Conservation (phyloP, 2,329 filamentous ascomycete species). For the Claviceps sp. region DNA sequence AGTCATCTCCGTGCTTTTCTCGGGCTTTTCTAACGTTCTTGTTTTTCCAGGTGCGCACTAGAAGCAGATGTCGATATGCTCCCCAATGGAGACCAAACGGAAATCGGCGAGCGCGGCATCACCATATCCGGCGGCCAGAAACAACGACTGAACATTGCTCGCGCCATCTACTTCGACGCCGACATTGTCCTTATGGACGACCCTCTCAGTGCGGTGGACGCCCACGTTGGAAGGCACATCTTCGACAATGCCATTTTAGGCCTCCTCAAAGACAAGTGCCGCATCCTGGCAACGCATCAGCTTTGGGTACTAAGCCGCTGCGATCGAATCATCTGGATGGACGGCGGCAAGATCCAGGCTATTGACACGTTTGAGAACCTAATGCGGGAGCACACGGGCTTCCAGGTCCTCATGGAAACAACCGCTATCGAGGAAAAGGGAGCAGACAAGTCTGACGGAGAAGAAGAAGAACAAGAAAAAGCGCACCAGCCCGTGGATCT, state of each 20-base stretch:
- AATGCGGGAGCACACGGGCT: conserved; percentile 64
- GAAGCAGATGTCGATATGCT: conserved; percentile 82
- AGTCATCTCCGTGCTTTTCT: not conserved
- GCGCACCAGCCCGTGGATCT: conserved; percentile 26
- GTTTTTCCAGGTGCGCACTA: conserved; percentile 52
- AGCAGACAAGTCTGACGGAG: conserved; percentile 31
- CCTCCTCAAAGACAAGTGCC: conserved; percentile 74
- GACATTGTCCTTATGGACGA: conserved; percentile 59
- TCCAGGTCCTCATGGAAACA: conserved; percentile 74
- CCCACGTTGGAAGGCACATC: conserved; percentile 59
- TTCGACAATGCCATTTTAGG: conserved; percentile 93
- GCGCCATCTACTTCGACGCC: conserved; percentile 59
- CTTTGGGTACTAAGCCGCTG: conserved; percentile 84
- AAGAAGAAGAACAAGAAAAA: conserved; percentile 23
- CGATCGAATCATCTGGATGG: conserved; percentile 88
- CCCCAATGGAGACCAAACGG: conserved; percentile 76
- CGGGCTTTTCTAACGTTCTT: not conserved
- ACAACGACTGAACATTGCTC: conserved; percentile 85
- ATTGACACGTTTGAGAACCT: conserved; percentile 83
- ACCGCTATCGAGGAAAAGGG: conserved; percentile 55
- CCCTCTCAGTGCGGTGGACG: conserved; percentile 55
- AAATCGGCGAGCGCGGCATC: conserved; percentile 91
- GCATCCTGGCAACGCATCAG: conserved; percentile 88
- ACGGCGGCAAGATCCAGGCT: conserved; percentile 69
- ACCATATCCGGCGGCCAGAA: conserved; percentile 94